phyloP scores from a whole-genome alignment of 371 early-diverging fungal species.

The Funneliformis caledonium region DNA sequence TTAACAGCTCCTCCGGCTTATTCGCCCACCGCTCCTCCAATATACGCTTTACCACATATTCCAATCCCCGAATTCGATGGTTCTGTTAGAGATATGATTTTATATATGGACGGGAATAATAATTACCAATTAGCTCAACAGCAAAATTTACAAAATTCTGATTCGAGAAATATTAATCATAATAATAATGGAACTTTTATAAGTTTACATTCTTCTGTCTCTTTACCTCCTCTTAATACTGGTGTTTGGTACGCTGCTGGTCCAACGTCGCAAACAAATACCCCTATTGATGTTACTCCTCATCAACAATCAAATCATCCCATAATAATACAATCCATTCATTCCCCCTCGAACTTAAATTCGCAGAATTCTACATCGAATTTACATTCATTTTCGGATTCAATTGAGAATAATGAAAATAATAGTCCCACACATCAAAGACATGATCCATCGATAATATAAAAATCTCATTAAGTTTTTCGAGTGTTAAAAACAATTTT shows the following conservation, averaged over 20 bases:
- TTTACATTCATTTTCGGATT: not conserved
- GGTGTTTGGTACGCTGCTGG: not conserved
- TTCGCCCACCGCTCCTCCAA: conserved; percentile 18
- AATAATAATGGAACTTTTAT: not conserved
- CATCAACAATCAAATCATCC: not conserved
- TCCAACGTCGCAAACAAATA: not conserved
- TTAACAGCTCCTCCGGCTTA: conserved; percentile 25
- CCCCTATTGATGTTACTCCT: not conserved
- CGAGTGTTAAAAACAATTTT: too few relatives aligned
- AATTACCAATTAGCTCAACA: not conserved
- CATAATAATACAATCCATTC: not conserved
- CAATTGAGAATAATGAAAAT: not conserved
- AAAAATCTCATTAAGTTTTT: not conserved
- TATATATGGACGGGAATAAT: not conserved
- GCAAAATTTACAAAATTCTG: not conserved
- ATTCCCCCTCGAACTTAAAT: not conserved
- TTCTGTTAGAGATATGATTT: conserved; percentile 12
- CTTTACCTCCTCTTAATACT: not conserved
- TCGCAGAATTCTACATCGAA: not conserved
- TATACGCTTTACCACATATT: conserved; percentile 10
- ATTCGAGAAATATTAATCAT: not conserved
- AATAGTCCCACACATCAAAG: conserved; percentile 21
- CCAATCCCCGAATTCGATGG: not conserved
- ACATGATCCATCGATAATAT: conserved; percentile 6
- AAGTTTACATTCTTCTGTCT: not conserved